Percentiles rank a stretch among this genome's conserved stretches.
phyloP scores from a whole-genome alignment of 768 basidiomycete genomes.

The Strobilomyces dryophilus region DNA sequence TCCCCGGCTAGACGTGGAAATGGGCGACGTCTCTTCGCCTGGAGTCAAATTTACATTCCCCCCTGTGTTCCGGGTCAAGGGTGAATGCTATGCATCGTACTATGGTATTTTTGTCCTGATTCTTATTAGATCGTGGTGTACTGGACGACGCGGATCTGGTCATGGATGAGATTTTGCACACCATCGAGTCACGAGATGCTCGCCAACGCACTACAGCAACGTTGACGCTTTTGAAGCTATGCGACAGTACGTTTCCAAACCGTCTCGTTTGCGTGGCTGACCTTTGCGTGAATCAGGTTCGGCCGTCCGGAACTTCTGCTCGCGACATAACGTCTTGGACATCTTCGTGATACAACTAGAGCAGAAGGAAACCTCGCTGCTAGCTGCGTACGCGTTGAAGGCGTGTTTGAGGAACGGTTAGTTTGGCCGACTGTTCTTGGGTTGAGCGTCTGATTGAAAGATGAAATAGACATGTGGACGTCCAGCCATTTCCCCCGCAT shows the following conservation, averaged over 20 bases:
- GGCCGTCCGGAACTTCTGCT: not conserved
- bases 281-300: not conserved
- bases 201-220: conserved; percentile 1
- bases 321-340: not conserved
- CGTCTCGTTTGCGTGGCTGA: not conserved
- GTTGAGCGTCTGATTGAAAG: not conserved
- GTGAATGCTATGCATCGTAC: not conserved
- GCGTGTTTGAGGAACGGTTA: not conserved
- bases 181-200: not conserved
- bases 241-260: not conserved
- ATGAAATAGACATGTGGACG: not conserved
- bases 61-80: not conserved
- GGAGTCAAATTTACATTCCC: not conserved
- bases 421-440: not conserved
- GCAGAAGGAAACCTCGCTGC: not conserved
- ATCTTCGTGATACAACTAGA: not conserved
- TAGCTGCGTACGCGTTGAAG: conserved; percentile 7
- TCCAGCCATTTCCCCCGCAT: not conserved
- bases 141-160: not conserved
- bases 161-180: not conserved
- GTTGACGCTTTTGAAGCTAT: conserved; percentile 7
- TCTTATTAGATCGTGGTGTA: not conserved
- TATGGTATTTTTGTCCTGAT: not conserved
- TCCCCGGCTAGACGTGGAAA: conserved; percentile 4
- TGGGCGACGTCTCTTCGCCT: not conserved